Evolutionary conservation across 805 yeast genomes (phyloP).

Genomic region (Vanderwaltozyma tropicalis): DNA sequence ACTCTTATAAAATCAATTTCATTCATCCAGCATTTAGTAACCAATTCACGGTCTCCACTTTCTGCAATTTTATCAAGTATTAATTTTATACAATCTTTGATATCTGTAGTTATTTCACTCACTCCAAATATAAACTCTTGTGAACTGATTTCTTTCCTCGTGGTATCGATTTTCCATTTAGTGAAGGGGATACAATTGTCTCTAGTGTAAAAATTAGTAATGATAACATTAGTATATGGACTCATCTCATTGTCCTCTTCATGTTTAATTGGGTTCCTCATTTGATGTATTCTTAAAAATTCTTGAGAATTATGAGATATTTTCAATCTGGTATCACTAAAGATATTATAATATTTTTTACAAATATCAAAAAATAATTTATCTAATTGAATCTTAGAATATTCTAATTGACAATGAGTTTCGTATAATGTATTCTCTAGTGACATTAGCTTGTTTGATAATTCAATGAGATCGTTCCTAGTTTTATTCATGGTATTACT

Average conservation of each 20-base stretch:
- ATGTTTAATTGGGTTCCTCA: too few relatives aligned
- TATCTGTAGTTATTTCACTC: background rate
- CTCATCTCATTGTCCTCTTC: too few relatives aligned
- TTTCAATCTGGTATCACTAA: background rate
- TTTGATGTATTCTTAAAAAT: too few relatives aligned
- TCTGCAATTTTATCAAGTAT: background rate
- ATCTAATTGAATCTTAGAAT: constrained; percentile 11
- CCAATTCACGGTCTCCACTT: background rate
- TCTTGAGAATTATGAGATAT: background rate
- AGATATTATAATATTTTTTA: constrained; percentile 2
- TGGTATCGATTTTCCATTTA: constrained; percentile 2
- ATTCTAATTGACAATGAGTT: constrained; percentile 8
- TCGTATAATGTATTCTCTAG: constrained; percentile 5
- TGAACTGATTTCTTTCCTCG: too few relatives aligned
- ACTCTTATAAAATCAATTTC: constrained; percentile 8
- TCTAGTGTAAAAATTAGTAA: constrained; percentile 5
- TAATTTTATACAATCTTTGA: too few relatives aligned
- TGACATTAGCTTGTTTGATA: constrained; percentile 11
- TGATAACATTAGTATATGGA: too few relatives aligned
- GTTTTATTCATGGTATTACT: background rate
- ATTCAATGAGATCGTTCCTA: constrained; percentile 4
- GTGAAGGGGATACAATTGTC: constrained; percentile 7
- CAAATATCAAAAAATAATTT: constrained; percentile 6
- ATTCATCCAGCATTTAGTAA: constrained; percentile 7
- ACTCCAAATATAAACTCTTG: too few relatives aligned